Base-by-base conservation (phyloP, 306 rosid genomes). In the Rosa persica region DNA sequence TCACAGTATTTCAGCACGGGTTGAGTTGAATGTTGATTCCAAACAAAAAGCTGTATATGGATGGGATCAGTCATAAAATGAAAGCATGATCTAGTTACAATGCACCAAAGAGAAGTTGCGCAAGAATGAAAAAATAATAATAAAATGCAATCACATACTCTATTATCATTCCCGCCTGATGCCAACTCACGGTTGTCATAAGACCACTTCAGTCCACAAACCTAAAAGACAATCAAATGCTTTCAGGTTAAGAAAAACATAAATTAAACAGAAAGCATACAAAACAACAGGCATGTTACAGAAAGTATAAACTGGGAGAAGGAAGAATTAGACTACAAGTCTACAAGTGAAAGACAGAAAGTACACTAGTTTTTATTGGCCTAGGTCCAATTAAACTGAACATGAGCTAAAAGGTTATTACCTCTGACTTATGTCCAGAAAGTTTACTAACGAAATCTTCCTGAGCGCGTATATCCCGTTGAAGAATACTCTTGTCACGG, bases 1-100 rank as follows among this genome's bases (percentile, higher is more conserved):
- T 96, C 97, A 80, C 91, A 89, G 88, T 87, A 96, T 79, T 90
- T 96, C 77, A 96, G 89, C 51, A 96, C 87, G n/a, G 99, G 99
- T 58, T 96, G 99, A 73, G 90, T 90, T 71, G 98, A 93, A 86
- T 93, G 97, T 83, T 93, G 99, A 86, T 96, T 93, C 99, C 99
- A 96, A 75, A 93, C 96, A 83, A 88, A 90, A 80, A 96, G 87
- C 99, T 96, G 90, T 76, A 82, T 40, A 79, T 54, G 78, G 51
- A 71, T 20, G 17, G 71, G 61, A 72, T 25, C 22, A 81, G 62
- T 71, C 16, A 78, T 36, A 51, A 77, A 34, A 55, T 76, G 75
- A 61, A 77, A n/a, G 83, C 80, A 30, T 46, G 54, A 81, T 79
- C 66, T 27, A 78, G 72, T 81, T 73, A 77, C 36, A 60, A 34